phyloP scores from a whole-genome alignment of 2,329 filamentous ascomycete genomes.

The Verticillium nonalfalfae region DNA sequence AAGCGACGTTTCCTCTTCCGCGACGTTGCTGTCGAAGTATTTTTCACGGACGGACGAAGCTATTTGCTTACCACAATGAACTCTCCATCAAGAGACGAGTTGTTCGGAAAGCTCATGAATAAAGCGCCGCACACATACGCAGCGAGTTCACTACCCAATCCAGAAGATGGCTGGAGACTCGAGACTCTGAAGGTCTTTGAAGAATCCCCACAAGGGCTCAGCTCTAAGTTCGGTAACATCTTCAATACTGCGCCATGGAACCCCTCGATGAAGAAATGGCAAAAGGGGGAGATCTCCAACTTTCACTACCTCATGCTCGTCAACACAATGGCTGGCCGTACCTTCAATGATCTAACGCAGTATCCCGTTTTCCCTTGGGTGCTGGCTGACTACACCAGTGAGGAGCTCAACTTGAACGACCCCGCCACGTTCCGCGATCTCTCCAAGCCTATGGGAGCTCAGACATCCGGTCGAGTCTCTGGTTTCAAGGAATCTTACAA shows the following conservation, averaged over 20 bases:
- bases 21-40: conserved; percentile 93
- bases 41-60: conserved; percentile 94
- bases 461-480: conserved; percentile 66
- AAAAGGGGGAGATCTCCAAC: conserved; percentile 92
- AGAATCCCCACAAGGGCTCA: conserved; percentile 57
- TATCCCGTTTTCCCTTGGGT: conserved; percentile 99
- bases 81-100: conserved; percentile 65
- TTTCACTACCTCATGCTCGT: conserved; percentile 99
- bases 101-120: conserved; percentile 67
- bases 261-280: conserved; percentile 82
- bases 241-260: conserved; percentile 81
- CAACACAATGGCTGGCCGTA: conserved; percentile 93
- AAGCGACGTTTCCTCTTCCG: conserved; percentile 93
- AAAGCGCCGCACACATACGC: conserved; percentile 78
- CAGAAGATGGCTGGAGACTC: conserved; percentile 86
- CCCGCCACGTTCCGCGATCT: conserved; percentile 84
- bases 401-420: conserved; percentile 81
- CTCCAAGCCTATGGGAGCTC: conserved; percentile 93
- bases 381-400: conserved; percentile 88
- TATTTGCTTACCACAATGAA: conserved; percentile 86
- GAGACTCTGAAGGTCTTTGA: conserved; percentile 70
- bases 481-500: conserved; percentile 82
- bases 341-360: conserved; percentile 96
- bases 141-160: conserved; percentile 61
- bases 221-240: conserved; percentile 85